A percentile compares a stretch with the other conserved stretches of the same genome.
phyloP scores from a whole-genome alignment of 31 red algal genomes.

The Asparagopsis taxiformis region DNA sequence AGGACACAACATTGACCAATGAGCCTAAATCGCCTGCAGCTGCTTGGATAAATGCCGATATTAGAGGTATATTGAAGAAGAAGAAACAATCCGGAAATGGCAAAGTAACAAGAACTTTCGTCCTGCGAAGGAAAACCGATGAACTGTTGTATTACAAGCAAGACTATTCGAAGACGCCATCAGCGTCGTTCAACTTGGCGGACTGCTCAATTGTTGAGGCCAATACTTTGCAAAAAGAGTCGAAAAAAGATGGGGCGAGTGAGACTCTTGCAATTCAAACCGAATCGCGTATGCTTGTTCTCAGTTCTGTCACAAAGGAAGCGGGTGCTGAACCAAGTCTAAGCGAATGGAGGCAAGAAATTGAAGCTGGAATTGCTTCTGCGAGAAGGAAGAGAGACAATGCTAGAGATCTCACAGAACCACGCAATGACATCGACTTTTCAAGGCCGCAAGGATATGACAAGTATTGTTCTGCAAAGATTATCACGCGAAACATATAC shows the following conservation, averaged over 20 bases:
- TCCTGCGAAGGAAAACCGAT: neutral
- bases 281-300: too few relatives aligned
- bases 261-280: too few relatives aligned
- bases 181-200: neutral
- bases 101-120: neutral
- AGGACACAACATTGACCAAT: neutral
- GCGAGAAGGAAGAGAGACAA: too few relatives aligned
- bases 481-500: neutral
- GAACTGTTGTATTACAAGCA: neutral
- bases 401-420: too few relatives aligned
- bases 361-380: too few relatives aligned
- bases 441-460: neutral
- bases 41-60: slow-evolving; percentile 1
- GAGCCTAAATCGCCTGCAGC: neutral
- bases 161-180: neutral
- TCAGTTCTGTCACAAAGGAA: too few relatives aligned
- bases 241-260: too few relatives aligned
- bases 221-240: too few relatives aligned
- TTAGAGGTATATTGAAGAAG: slow-evolving; percentile 7
- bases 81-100: neutral
- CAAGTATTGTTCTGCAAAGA: neutral
- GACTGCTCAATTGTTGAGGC: too few relatives aligned
- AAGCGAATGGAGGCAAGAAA: too few relatives aligned
- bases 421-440: neutral
- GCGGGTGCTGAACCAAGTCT: too few relatives aligned